Evolutionary conservation across 1,139 yeast species (phyloP), one percentile per base, ranked within the genome.

Genomic region (Keqinozyma sinolaborantium): DNA sequence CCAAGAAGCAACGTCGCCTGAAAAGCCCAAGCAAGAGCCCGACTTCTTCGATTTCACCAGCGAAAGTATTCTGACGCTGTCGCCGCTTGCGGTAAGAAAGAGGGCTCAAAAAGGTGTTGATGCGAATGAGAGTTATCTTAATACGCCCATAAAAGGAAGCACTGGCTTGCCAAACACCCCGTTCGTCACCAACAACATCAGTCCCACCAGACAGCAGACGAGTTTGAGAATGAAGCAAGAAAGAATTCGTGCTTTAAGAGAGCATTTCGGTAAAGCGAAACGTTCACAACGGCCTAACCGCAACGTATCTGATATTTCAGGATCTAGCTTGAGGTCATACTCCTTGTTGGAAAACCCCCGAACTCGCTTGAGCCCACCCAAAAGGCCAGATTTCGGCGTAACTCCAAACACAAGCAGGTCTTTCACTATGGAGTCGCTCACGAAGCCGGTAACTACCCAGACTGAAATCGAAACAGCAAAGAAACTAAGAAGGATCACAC

Each of bases 161-260:
- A 32, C 41, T 9, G 24, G 32, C 3, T 19, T 32, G 6, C 35
- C 38, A 4, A 44, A 56, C 5, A 56, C 60, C 2, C 66, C 68
- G 4, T 39, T 36, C 14, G 34, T 44, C 3, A 42, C 52, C 1
- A 41, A 45, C 9, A 45, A 55, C 24, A 41, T 53, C 3, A 65
- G 73, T 44, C 73, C 73, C 2, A 51, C 66, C 1, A 57, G 62
- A 30, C 44, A 66, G 11, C 70, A 64, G 34, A 66, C 73, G 0
- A 61, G 68, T 16, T 56, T 58, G 26, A 43, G 68, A 30, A 42
- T 66, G 39, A 56, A 56, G 28, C 50, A 50, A 21, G 68, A 65
- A 36, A 49, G 55, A 28, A 50, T 67, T 13, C 57, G 55, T 28
- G 70, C 68, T 2, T 46, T 66, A 27, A 48, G 63, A 18, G 53